Conservation (phyloP, 2,329 filamentous ascomycete genomes). For the Alternaria sp. region DNA sequence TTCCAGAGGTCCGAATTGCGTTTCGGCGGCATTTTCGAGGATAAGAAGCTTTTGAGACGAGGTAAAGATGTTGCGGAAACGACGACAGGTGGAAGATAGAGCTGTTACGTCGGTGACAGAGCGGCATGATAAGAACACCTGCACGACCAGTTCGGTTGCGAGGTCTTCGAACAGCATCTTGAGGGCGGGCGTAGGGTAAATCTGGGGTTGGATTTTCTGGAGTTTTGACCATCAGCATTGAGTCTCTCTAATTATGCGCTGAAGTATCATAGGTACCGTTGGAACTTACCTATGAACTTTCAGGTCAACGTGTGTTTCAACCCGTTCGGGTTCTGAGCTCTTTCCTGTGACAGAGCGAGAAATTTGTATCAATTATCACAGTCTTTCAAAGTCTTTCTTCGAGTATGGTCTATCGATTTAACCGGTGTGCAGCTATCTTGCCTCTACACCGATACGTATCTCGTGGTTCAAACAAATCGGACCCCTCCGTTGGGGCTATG, state of each 20-base stretch:
- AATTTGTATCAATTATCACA: background rate
- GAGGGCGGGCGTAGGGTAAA: conserved; percentile 17
- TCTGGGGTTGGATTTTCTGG: background rate
- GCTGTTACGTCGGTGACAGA: conserved; percentile 63
- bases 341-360: background rate
- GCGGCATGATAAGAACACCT: conserved; percentile 64
- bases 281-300: conserved; percentile 17
- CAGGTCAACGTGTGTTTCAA: conserved; percentile 4
- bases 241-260: background rate
- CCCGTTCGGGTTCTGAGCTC: background rate
- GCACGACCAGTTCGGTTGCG: conserved; percentile 66
- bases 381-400: conserved; percentile 1
- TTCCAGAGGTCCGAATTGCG: conserved; percentile 66
- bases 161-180: conserved; percentile 65
- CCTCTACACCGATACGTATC: conserved; percentile 40
- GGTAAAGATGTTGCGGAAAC: conserved; percentile 62
- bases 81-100: conserved; percentile 64
- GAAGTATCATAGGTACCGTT: background rate
- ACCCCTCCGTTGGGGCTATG: conserved; percentile 67
- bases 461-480: conserved; percentile 52
- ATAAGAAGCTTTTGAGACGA: conserved; percentile 65
- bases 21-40: conserved; percentile 62
- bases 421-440: conserved; percentile 39
- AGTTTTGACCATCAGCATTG: conserved; percentile 6
- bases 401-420: conserved; percentile 17